Evolutionary conservation across 306 rosid genomes (phyloP).

Genomic region (Alnus glutinosa): DNA sequence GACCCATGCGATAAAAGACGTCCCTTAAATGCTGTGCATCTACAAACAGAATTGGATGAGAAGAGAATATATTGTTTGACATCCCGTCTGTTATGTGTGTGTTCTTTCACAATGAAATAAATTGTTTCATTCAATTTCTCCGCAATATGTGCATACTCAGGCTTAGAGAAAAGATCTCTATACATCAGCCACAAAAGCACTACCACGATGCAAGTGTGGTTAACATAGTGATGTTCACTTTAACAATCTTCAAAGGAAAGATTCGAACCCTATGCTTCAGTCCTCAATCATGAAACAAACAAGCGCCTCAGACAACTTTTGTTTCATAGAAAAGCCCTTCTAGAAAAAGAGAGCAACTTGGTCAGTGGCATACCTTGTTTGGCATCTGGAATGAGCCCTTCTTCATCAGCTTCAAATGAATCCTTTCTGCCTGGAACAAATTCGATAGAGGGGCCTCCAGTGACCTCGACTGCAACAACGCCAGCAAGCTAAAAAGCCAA

Average conservation of each 20-base stretch:
- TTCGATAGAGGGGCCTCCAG: slow-evolving; percentile 83
- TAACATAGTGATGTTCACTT: background rate
- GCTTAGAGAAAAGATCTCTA: background rate
- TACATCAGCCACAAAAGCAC: background rate
- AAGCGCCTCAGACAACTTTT: background rate
- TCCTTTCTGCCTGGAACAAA: slow-evolving; percentile 92
- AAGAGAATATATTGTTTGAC: background rate
- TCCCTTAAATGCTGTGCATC: slow-evolving; percentile 77
- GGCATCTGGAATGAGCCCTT: slow-evolving; percentile 92
- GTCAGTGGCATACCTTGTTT: slow-evolving; percentile 47
- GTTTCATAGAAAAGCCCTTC: background rate
- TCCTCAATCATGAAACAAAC: background rate
- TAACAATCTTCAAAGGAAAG: background rate
- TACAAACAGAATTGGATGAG: slow-evolving; percentile 22
- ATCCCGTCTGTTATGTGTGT: background rate
- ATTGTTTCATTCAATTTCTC: background rate
- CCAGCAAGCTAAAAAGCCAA: slow-evolving; percentile 77
- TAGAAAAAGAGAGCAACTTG: background rate
- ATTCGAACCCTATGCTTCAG: background rate
- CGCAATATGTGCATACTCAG: background rate
- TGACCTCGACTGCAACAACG: slow-evolving; percentile 83
- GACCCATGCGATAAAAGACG: slow-evolving; percentile 69
- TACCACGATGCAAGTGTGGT: no score
- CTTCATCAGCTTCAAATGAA: slow-evolving; percentile 48
- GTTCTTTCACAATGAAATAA: background rate